Percentiles rank a stretch among this genome's conserved stretches.
Evolutionary conservation across 2,329 filamentous ascomycete genomes (phyloP).

Genomic region (Gaeumannomyces sp.): DNA sequence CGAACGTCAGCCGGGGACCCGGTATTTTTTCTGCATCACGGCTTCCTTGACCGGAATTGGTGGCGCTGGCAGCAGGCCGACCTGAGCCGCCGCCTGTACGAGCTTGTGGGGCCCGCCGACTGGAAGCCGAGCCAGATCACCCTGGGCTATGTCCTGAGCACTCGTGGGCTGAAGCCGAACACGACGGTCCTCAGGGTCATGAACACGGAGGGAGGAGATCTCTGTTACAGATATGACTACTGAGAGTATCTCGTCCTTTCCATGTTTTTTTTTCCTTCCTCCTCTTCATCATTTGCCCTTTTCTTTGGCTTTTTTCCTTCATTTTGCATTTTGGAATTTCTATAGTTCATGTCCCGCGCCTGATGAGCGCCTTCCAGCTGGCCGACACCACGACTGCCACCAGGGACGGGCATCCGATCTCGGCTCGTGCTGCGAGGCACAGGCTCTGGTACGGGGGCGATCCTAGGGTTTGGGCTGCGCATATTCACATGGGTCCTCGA

Average conservation of each 20-base stretch:
- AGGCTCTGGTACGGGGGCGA: neutral
- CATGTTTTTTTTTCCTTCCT: too few relatives aligned
- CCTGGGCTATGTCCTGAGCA: slow-evolving; percentile 14
- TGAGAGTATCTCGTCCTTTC: neutral
- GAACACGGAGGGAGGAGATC: slow-evolving; percentile 15
- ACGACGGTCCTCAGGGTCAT: slow-evolving; percentile 14
- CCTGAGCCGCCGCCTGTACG: slow-evolving; percentile 13
- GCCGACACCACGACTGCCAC: slow-evolving; percentile 14
- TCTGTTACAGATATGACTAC: slow-evolving; percentile 16
- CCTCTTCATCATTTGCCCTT: too few relatives aligned
- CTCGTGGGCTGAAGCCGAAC: slow-evolving; percentile 10
- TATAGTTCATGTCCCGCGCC: too few relatives aligned
- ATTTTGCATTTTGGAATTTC: too few relatives aligned
- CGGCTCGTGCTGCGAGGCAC: too few relatives aligned
- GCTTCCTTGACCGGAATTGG: slow-evolving; percentile 28
- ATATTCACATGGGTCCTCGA: neutral
- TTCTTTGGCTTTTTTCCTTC: too few relatives aligned
- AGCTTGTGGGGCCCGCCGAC: slow-evolving; percentile 11
- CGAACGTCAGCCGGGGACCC: slow-evolving; percentile 28
- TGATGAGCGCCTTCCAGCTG: slow-evolving; percentile 30
- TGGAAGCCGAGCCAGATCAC: slow-evolving; percentile 8
- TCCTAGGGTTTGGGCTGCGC: neutral
- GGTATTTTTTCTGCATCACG: slow-evolving; percentile 29
- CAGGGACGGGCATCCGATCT: neutral
- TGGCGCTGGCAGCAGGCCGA: slow-evolving; percentile 25